phyloP scores from a whole-genome alignment of 2,329 filamentous ascomycete genomes.

The Akanthomyces muscarius region DNA sequence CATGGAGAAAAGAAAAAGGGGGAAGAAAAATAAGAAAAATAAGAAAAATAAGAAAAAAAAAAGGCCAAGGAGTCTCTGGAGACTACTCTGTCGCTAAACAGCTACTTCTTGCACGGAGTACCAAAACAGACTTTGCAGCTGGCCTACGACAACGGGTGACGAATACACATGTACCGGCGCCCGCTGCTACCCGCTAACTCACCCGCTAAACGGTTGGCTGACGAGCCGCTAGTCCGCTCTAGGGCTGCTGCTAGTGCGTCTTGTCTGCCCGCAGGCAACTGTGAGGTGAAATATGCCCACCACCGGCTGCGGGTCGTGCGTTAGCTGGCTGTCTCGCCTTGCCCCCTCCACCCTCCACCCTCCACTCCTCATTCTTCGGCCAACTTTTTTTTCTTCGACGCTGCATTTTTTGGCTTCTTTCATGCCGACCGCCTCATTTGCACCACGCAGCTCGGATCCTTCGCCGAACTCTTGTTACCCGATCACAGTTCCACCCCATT shows the following conservation, averaged over 20 bases:
- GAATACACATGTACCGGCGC: too few relatives aligned
- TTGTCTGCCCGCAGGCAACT: too few relatives aligned
- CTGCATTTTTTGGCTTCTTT: constrained; percentile 8
- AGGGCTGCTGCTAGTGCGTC: neutral
- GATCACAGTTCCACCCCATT: neutral
- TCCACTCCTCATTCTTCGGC: constrained; percentile 17
- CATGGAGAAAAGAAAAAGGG: too few relatives aligned
- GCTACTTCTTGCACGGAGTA: too few relatives aligned
- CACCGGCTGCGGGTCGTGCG: neutral
- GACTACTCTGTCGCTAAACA: too few relatives aligned
- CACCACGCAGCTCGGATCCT: neutral
- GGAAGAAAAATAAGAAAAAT: too few relatives aligned
- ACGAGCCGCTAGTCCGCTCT: neutral
- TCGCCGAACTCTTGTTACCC: constrained; percentile 8
- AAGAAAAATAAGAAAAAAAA: too few relatives aligned
- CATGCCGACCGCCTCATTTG: constrained; percentile 5
- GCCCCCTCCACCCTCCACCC: constrained; percentile 3
- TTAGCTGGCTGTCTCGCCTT: neutral
- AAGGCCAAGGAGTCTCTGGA: neutral
- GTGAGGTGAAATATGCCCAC: neutral
- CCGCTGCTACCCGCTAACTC: too few relatives aligned
- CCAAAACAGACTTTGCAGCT: too few relatives aligned
- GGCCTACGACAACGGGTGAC: too few relatives aligned
- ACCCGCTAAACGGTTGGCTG: too few relatives aligned
- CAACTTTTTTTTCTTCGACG: constrained; percentile 17